A percentile compares a stretch with the other conserved stretches of the same genome.
These are phyloP conservation scores for Zygosaccharomyces sapae DNA, from an alignment of 1,139 yeast genomes.

Conservation along the genomic window DNA sequence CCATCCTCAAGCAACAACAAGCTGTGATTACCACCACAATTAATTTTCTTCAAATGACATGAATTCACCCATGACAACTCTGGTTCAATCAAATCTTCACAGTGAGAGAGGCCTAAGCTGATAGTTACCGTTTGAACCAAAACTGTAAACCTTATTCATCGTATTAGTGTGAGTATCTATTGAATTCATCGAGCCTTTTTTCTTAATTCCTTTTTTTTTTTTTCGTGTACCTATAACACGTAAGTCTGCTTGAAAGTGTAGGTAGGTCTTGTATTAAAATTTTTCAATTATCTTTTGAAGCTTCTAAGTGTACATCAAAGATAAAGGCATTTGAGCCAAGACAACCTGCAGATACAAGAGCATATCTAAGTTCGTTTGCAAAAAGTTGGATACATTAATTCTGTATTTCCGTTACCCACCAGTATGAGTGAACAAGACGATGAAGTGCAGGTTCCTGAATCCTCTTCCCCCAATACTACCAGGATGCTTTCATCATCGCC, in stretches of 20 bases:
- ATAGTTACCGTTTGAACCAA: constrained; percentile 81
- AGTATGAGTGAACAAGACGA: constrained; percentile 13
- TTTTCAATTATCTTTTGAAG: constrained; percentile 1
- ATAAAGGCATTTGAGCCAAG: not conserved
- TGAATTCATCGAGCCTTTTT: not conserved
- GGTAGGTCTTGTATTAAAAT: not conserved
- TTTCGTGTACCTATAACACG: not conserved
- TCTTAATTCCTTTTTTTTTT: not conserved
- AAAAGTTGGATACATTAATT: not conserved
- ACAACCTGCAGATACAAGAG: no score
- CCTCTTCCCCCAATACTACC: constrained; percentile 39
- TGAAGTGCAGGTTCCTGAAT: constrained; percentile 45
- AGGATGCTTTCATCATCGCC: constrained; percentile 31
- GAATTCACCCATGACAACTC: constrained; percentile 18
- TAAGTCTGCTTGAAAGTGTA: not conserved
- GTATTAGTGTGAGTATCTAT: not conserved
- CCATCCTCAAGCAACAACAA: constrained; percentile 55
- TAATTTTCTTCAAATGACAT: constrained; percentile 41
- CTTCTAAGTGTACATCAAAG: not conserved
- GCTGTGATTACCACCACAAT: constrained; percentile 89
- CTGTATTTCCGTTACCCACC: not conserved
- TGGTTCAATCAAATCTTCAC: constrained; percentile 46
- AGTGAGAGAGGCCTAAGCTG: constrained; percentile 66
- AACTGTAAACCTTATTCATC: constrained; percentile 37
- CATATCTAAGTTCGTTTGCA: not conserved